Percentiles rank a stretch among this genome's conserved stretches.
Evolutionary conservation across 352 stramenopile species (phyloP).

Genomic region (Thalassiosira hispida): DNA sequence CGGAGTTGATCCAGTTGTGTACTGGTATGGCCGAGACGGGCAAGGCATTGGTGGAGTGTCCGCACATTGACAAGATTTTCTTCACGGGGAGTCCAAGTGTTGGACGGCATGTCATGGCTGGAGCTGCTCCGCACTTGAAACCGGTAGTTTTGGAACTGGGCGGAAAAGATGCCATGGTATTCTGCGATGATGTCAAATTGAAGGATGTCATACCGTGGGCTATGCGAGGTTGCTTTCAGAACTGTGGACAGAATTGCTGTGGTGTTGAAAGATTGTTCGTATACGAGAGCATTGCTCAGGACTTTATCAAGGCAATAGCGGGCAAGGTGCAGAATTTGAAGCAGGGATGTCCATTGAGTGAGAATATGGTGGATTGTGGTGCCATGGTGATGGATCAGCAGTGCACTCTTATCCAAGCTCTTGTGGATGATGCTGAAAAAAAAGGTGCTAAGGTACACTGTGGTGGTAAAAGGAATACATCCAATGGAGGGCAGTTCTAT

Average conservation of each 20-base stretch:
- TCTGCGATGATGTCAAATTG: conserved; percentile 87
- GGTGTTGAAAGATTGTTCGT: conserved; percentile 89
- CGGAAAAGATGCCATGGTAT: conserved; percentile 87
- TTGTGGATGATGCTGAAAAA: conserved; percentile 89
- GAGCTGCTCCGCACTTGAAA: conserved; percentile 88
- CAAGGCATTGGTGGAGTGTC: conserved; percentile 84
- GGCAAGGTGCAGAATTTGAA: conserved; percentile 78
- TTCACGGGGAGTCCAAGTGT: conserved; percentile 90
- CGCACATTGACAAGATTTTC: conserved; percentile 90
- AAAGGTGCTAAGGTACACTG: conserved; percentile 87
- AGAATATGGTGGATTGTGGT: conserved; percentile 87
- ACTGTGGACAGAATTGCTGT: conserved; percentile 91
- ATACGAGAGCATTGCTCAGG: conserved; percentile 86
- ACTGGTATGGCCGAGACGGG: conserved; percentile 88
- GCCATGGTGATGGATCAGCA: conserved; percentile 89
- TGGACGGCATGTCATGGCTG: conserved; percentile 87
- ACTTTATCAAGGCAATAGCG: conserved; percentile 77
- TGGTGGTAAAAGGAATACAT: conserved; percentile 82
- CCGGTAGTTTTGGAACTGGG: conserved; percentile 82
- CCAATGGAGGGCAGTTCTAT: conserved; percentile 84
- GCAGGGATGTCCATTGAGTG: conserved; percentile 85
- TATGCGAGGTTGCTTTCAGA: conserved; percentile 90
- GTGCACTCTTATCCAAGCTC: conserved; percentile 86
- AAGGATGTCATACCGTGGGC: conserved; percentile 83
- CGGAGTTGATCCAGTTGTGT: conserved; percentile 86